Evolutionary conservation across 129 eudicot genomes (phyloP).

Genomic region (Flaveria brownii): DNA sequence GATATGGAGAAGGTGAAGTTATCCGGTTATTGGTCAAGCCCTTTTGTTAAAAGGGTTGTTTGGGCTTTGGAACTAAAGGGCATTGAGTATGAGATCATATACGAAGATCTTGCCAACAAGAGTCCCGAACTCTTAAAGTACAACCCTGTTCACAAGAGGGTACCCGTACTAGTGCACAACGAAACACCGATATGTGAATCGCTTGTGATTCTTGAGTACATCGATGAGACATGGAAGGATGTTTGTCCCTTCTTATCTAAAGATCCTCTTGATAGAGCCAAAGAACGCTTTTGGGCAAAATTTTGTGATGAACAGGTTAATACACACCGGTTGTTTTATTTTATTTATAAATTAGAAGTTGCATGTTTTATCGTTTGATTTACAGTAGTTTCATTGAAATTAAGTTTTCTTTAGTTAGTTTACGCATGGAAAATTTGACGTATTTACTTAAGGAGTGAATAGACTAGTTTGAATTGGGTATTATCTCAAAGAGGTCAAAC

Average conservation of each 20-base stretch:
- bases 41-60: no score
- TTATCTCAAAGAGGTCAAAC: neutral
- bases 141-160: conserved; percentile 20
- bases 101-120: conserved; percentile 12
- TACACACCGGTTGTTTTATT: no score
- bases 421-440: neutral
- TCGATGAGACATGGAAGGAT: conserved; percentile 11
- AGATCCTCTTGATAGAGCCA: neutral
- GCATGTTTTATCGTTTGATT: no score
- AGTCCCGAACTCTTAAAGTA: neutral
- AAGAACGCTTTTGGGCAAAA: no score
- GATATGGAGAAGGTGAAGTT: no score
- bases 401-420: neutral
- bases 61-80: neutral
- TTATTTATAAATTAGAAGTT: no score
- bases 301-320: no score
- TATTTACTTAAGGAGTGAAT: neutral
- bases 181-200: neutral
- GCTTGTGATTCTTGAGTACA: conserved; percentile 16
- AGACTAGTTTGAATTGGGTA: neutral
- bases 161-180: conserved; percentile 20
- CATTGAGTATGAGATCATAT: neutral
- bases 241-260: neutral
- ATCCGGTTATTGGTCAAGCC: no score
- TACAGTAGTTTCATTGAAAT: neutral